These are phyloP conservation scores for Nephelium lappaceum DNA, from an alignment of 345 rosid species.

Conservation along the genomic window DNA sequence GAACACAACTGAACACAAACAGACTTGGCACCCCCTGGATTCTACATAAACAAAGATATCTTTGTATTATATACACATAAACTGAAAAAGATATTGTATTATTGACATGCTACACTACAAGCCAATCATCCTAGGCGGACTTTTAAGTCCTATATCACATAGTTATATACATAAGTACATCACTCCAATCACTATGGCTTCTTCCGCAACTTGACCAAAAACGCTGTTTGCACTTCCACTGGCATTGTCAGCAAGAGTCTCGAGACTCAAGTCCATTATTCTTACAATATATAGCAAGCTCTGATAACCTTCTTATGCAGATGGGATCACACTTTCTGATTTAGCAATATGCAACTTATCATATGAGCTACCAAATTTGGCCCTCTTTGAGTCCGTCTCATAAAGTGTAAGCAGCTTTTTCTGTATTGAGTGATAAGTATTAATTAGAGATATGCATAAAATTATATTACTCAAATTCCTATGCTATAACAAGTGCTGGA, in stretches of 20 bases:
- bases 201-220: background rate
- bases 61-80: slow-evolving; percentile 19
- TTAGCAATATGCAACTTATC: slow-evolving; percentile 21
- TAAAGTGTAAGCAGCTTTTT: slow-evolving; percentile 42
- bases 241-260: background rate
- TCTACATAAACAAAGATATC: background rate
- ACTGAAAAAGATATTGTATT: background rate
- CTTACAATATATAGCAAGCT: background rate
- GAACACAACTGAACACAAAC: background rate
- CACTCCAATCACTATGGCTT: background rate
- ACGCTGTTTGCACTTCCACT: slow-evolving; percentile 1
- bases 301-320: slow-evolving; percentile 26
- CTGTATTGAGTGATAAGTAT: slow-evolving; percentile 30
- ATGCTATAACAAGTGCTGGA: background rate
- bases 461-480: background rate
- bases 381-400: slow-evolving; percentile 24
- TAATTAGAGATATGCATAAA: background rate
- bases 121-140: background rate
- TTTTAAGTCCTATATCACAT: background rate
- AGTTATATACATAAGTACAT: background rate
- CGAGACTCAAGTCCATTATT: background rate
- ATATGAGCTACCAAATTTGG: slow-evolving; percentile 21
- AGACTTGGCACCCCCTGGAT: slow-evolving; percentile 6
- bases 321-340: slow-evolving; percentile 27
- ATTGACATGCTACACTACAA: slow-evolving; percentile 14